phyloP scores from a whole-genome alignment of 202 grass and related monocot genomes.

The Musa balbisiana region DNA sequence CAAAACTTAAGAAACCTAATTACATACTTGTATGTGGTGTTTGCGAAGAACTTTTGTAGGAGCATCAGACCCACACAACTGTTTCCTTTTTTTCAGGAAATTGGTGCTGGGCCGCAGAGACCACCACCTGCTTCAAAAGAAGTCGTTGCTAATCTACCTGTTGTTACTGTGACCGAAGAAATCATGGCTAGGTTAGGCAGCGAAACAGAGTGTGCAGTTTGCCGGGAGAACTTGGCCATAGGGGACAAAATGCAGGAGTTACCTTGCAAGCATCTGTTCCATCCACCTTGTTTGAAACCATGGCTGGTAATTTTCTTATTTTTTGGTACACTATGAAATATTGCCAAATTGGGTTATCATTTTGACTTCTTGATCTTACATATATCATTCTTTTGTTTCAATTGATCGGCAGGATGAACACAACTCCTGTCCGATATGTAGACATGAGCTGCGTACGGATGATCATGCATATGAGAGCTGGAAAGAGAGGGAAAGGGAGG shows the following conservation, averaged over 20 bases:
- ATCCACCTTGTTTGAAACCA: conserved; percentile 80
- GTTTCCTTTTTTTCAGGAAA: conserved; percentile 39
- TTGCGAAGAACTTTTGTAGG: too few relatives aligned
- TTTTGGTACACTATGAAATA: background rate
- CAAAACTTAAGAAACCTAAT: too few relatives aligned
- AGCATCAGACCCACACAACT: background rate
- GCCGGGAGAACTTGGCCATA: conserved; percentile 70
- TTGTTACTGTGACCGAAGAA: conserved; percentile 61
- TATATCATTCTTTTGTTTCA: background rate
- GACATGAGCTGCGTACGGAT: background rate
- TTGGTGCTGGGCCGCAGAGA: conserved; percentile 33
- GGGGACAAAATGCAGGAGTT: conserved; percentile 95
- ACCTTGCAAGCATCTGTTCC: conserved; percentile 98
- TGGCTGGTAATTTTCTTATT: conserved; percentile 61
- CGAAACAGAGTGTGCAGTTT: conserved; percentile 88
- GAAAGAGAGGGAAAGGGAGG: conserved; percentile 67
- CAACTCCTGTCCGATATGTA: conserved; percentile 54
- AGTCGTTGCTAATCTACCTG: conserved; percentile 75
- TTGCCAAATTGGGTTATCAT: background rate
- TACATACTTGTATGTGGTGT: too few relatives aligned
- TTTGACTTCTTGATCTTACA: background rate
- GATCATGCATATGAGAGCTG: conserved; percentile 14
- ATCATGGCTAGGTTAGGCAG: conserved; percentile 55
- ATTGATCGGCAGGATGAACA: conserved; percentile 58
- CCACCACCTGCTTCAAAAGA: conserved; percentile 88